phyloP scores from a whole-genome alignment of 257 asterid species.

The Primulina huaijiensis region DNA sequence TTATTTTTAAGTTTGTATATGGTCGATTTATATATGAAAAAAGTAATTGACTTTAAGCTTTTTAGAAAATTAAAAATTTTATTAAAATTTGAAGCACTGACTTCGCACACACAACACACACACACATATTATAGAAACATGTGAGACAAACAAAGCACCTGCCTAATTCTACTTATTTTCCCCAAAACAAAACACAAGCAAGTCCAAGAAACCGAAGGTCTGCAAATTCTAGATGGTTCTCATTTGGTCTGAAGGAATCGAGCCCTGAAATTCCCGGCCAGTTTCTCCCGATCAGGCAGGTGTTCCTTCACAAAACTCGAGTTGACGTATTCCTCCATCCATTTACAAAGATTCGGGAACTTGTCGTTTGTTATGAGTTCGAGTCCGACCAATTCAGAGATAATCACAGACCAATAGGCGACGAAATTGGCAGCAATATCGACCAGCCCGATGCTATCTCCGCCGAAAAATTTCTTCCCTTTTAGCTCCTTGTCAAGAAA shows the following conservation, averaged over 20 bases:
- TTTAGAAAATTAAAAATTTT: no score
- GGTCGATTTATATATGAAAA: no score
- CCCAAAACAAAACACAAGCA: background rate
- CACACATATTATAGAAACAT: no score
- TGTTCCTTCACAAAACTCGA: background rate
- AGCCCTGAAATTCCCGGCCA: background rate
- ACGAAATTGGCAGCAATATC: slow-evolving; percentile 33
- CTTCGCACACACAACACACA: no score
- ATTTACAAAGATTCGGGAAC: background rate
- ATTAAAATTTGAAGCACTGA: no score
- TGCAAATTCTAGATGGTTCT: background rate
- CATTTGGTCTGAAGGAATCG: background rate
- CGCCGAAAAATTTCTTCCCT: slow-evolving; percentile 44
- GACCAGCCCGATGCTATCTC: slow-evolving; percentile 35
- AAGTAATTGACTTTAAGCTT: no score
- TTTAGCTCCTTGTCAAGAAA: slow-evolving; percentile 33
- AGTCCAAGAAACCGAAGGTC: background rate
- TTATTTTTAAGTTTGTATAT: no score
- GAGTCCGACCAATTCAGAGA: slow-evolving; percentile 29
- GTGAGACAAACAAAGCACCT: no score
- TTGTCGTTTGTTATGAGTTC: slow-evolving; percentile 30
- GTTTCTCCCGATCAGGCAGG: background rate
- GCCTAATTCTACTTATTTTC: no score
- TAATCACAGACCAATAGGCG: slow-evolving; percentile 26
- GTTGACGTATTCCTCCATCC: background rate